Conservation (phyloP, 495 filamentous ascomycete species). For the Penicillium samsonianum region DNA sequence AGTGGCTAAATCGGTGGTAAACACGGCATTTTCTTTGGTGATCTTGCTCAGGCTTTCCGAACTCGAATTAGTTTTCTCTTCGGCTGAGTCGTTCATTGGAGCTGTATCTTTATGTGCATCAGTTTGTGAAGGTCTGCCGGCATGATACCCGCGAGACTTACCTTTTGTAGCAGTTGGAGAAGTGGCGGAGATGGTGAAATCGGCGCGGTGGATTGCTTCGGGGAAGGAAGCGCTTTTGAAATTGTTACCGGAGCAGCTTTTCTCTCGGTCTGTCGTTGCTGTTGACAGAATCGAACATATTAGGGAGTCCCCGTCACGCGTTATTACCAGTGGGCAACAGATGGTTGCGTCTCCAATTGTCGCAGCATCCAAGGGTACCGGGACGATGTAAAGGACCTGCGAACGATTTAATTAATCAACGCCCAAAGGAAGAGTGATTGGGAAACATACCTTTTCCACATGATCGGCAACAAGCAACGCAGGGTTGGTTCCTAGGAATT, state of each 20-base stretch:
- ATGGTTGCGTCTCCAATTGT: slow-evolving; percentile 32
- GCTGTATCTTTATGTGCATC: neutral
- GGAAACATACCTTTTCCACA: slow-evolving; percentile 24
- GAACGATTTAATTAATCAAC: neutral
- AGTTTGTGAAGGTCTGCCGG: neutral
- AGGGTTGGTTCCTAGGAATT: slow-evolving; percentile 23
- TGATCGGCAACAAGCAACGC: slow-evolving; percentile 30
- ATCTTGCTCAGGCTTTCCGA: neutral
- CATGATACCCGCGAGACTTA: neutral
- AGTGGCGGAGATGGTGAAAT: neutral
- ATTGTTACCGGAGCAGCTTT: neutral
- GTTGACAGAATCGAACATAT: slow-evolving; percentile 29
- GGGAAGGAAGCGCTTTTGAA: slow-evolving; percentile 9
- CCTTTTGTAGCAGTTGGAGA: neutral
- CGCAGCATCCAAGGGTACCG: slow-evolving; percentile 29
- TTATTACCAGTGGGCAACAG: slow-evolving; percentile 30
- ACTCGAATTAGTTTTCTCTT: neutral
- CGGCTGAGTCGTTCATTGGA: neutral
- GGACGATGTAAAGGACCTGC: slow-evolving; percentile 29
- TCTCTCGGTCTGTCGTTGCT: slow-evolving; percentile 22
- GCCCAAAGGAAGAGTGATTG: neutral
- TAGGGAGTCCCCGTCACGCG: slow-evolving; percentile 24
- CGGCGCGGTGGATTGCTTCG: slow-evolving; percentile 8
- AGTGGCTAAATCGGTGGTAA: neutral
- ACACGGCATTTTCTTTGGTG: neutral